Conservation (phyloP, 805 yeast genomes). For the Candida argentea region DNA sequence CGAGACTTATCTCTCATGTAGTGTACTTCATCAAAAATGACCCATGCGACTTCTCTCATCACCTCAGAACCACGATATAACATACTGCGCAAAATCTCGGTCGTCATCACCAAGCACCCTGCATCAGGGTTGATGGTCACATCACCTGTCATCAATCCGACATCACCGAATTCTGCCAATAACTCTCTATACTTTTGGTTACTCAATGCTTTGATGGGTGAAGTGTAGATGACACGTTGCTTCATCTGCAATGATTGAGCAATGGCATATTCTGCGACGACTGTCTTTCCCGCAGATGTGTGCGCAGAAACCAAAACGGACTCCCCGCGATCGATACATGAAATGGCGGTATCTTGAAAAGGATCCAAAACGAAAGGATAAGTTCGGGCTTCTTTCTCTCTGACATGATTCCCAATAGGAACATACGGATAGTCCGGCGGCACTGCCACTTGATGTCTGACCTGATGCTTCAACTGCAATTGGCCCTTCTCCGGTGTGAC, state of each 20-base stretch:
- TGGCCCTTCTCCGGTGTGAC: constrained; percentile 21
- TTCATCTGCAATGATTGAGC: constrained; percentile 89
- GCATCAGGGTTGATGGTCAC: constrained; percentile 98
- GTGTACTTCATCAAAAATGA: constrained; percentile 95
- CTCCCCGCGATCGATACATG: constrained; percentile 91
- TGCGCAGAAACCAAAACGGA: constrained; percentile 96
- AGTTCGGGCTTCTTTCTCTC: constrained; percentile 69
- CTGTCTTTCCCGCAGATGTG: constrained; percentile 96
- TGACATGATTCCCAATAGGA: constrained; percentile 82
- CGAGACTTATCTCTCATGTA: constrained; percentile 96
- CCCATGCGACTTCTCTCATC: constrained; percentile 99
- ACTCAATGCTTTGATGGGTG: constrained; percentile 91
- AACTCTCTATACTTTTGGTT: constrained; percentile 92
- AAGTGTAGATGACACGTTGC: constrained; percentile 90
- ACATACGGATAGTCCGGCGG: constrained; percentile 85
- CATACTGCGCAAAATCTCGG: constrained; percentile 96
- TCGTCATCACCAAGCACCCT: constrained; percentile 96
- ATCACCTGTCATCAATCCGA: constrained; percentile 98
- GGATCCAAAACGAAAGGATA: constrained; percentile 95
- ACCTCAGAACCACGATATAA: constrained; percentile 94
- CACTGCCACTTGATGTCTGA: constrained; percentile 93
- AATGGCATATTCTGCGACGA: constrained; percentile 94
- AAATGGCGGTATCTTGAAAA: constrained; percentile 92
- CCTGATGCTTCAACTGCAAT: constrained; percentile 80
- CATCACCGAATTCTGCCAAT: constrained; percentile 89